A percentile compares a stretch with the other conserved stretches of the same genome.
Conservation (phyloP, 805 yeast species). For the Yarrowia deformans region DNA sequence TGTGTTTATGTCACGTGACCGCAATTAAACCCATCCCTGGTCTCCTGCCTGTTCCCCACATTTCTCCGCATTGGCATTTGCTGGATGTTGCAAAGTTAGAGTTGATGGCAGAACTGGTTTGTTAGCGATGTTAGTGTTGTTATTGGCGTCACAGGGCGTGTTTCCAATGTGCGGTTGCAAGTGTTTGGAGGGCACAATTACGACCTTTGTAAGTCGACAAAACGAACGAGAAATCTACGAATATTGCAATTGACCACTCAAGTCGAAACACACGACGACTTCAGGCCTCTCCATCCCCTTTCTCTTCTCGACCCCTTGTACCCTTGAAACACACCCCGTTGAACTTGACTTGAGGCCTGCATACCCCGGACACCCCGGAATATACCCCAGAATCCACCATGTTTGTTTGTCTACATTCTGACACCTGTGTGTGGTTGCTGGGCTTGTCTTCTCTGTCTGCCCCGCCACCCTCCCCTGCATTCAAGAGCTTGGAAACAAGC, state of each 20-base stretch:
- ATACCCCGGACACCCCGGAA: background rate
- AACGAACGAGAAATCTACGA: too few relatives aligned
- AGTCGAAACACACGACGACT: too few relatives aligned
- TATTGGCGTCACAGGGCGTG: background rate
- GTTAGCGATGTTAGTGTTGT: too few relatives aligned
- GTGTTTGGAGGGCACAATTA: too few relatives aligned
- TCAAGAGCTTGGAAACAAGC: too few relatives aligned
- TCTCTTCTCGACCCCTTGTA: too few relatives aligned
- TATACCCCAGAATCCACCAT: background rate
- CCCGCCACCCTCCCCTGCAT: conserved; percentile 20
- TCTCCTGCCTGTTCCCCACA: background rate
- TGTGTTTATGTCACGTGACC: background rate
- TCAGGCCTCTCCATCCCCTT: too few relatives aligned
- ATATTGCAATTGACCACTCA: too few relatives aligned
- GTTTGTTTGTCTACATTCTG: background rate
- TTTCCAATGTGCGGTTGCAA: background rate
- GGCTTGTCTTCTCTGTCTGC: background rate
- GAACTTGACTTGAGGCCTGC: background rate
- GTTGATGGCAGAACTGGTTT: conserved; percentile 4
- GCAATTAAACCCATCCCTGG: too few relatives aligned
- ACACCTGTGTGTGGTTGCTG: too few relatives aligned
- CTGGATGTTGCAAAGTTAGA: conserved; percentile 8
- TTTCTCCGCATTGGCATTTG: conserved; percentile 21
- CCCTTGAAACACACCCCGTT: too few relatives aligned
- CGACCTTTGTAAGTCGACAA: too few relatives aligned